A percentile compares a stretch with the other conserved stretches of the same genome.
These are phyloP conservation scores for Escallonia rubra DNA, from an alignment of 129 eudicot species.

Conservation along the genomic window DNA sequence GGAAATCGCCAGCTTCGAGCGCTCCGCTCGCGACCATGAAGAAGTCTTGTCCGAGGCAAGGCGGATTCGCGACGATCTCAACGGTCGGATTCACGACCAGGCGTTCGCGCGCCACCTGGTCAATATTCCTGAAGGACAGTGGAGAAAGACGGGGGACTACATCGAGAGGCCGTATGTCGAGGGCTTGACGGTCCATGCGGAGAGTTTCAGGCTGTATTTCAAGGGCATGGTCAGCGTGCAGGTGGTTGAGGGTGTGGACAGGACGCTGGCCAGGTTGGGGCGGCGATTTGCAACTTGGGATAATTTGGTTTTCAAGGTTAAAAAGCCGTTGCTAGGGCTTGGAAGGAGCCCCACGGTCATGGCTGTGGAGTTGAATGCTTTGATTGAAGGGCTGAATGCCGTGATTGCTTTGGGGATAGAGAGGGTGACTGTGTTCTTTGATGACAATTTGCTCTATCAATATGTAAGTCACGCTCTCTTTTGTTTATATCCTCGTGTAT, in stretches of 20 bases:
- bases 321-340: slow-evolving; percentile 28
- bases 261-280: slow-evolving; percentile 44
- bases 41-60: slow-evolving; percentile 21
- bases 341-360: slow-evolving; percentile 11
- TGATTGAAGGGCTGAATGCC: slow-evolving; percentile 53
- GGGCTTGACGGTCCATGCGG: slow-evolving; percentile 18
- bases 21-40: slow-evolving; percentile 26
- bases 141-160: slow-evolving; percentile 43
- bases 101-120: slow-evolving; percentile 45
- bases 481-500: background rate
- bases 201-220: slow-evolving; percentile 42
- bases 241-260: slow-evolving; percentile 13
- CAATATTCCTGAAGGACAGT: slow-evolving; percentile 44
- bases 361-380: slow-evolving; percentile 39
- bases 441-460: slow-evolving; percentile 24
- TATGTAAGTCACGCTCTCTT: slow-evolving; percentile 36
- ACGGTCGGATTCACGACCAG: slow-evolving; percentile 62
- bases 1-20: slow-evolving; percentile 43
- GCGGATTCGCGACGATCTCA: slow-evolving; percentile 26
- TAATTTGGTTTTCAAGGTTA: slow-evolving; percentile 27
- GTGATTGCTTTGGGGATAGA: slow-evolving; percentile 50
- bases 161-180: slow-evolving; percentile 39
- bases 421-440: slow-evolving; percentile 35
- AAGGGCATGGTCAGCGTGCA: slow-evolving; percentile 46
- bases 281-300: slow-evolving; percentile 42